These are phyloP conservation scores for Solanum hybrid DNA, from an alignment of 305 asterid genomes.

Conservation along the genomic window DNA sequence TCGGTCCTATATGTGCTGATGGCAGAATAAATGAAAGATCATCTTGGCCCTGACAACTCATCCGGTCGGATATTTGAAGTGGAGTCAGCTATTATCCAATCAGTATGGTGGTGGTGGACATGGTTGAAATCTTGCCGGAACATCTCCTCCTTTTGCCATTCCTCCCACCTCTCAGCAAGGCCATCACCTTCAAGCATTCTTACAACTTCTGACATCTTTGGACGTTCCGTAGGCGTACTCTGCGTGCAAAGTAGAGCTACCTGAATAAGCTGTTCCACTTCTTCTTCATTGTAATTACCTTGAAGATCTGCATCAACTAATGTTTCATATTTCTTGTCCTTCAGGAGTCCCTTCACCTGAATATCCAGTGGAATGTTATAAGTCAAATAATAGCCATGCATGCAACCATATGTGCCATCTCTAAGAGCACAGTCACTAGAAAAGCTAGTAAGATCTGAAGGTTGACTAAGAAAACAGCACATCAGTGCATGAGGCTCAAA, in stretches of 20 bases:
- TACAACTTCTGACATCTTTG: constrained; percentile 71
- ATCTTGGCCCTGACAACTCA: constrained; percentile 59
- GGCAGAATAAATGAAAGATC: constrained; percentile 8
- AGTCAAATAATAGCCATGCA: background rate
- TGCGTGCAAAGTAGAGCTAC: constrained; percentile 71
- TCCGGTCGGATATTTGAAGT: constrained; percentile 39
- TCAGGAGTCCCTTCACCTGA: constrained; percentile 71
- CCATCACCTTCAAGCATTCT: constrained; percentile 76
- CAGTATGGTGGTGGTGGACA: constrained; percentile 33
- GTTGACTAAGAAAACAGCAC: background rate
- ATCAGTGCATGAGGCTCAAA: background rate
- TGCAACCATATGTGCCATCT: background rate
- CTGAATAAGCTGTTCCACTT: constrained; percentile 70
- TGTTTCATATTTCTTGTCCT: constrained; percentile 62
- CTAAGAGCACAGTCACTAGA: background rate
- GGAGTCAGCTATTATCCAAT: constrained; percentile 47
- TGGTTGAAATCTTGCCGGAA: constrained; percentile 22
- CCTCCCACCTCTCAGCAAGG: constrained; percentile 68
- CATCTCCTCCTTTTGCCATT: constrained; percentile 65
- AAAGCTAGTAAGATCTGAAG: background rate
- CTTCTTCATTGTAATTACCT: constrained; percentile 43
- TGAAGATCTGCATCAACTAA: constrained; percentile 62
- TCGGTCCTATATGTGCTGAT: background rate
- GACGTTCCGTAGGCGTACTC: constrained; percentile 62
- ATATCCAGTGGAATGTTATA: background rate